Evolutionary conservation across 805 yeast genomes (phyloP).

Genomic region (Yarrowia sp.): DNA sequence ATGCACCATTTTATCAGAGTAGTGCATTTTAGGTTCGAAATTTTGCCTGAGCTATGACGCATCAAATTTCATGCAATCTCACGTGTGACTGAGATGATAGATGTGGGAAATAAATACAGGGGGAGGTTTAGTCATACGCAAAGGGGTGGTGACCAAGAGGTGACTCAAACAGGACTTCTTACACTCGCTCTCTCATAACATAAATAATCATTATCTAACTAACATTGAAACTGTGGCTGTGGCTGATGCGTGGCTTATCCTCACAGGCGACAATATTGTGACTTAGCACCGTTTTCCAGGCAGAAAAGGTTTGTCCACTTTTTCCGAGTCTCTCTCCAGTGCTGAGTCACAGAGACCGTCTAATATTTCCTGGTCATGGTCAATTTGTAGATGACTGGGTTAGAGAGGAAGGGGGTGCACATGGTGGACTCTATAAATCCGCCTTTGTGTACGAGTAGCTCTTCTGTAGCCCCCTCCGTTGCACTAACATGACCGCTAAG

Average conservation of each 20-base stretch:
- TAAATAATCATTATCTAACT: too few relatives aligned
- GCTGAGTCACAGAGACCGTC: slow-evolving; percentile 1
- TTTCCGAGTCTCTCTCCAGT: neutral
- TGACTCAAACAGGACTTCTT: too few relatives aligned
- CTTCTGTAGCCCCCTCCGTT: too few relatives aligned
- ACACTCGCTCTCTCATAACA: too few relatives aligned
- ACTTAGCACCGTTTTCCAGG: slow-evolving; percentile 6
- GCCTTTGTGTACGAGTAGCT: too few relatives aligned
- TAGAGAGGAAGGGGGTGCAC: neutral
- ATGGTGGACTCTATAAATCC: too few relatives aligned
- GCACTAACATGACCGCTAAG: too few relatives aligned
- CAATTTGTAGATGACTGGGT: neutral
- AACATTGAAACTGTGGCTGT: slow-evolving; percentile 21
- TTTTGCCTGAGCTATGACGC: slow-evolving; percentile 25
- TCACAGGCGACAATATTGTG: neutral
- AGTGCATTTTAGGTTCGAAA: slow-evolving; percentile 16
- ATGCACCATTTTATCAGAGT: slow-evolving; percentile 10
- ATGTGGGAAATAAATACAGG: too few relatives aligned
- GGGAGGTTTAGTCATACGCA: too few relatives aligned
- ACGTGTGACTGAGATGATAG: slow-evolving; percentile 7
- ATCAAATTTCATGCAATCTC: slow-evolving; percentile 17
- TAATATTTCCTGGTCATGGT: neutral
- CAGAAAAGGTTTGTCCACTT: slow-evolving; percentile 16
- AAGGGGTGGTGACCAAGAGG: too few relatives aligned
- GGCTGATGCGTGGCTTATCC: slow-evolving; percentile 22